Base-by-base conservation (phyloP, 2,329 filamentous ascomycete species). In the Calcarisporium arbuscula region DNA sequence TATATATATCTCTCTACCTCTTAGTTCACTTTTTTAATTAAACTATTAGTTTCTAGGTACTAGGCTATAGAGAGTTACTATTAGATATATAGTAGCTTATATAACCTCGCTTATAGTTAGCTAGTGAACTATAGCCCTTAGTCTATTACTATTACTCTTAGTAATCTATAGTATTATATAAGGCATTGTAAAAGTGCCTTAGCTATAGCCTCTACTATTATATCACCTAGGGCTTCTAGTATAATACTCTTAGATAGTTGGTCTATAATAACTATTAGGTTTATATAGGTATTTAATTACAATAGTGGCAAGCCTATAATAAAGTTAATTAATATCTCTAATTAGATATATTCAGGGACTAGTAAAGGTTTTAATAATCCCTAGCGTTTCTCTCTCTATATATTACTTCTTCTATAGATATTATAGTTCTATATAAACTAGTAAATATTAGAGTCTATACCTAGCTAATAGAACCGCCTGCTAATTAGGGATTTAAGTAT, bases 171-270 rank as follows among this genome's bases (percentile, higher is more conserved):
- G 16, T 30, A 19, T 11, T 19, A 8, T 41, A 56, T 52, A 16
- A 64, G 45, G 20, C 10, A 12, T 30, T 19, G 14, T 30, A 52
- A 30, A 25, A 48, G 63, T 40, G 64, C 35, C 40, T 44, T 62
- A 8, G 46, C 50, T 44, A 41, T 52, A 61, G 18, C 48, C 32
- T 2, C 45, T 61, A 16, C 39, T 19, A 36, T 63, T 64, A 1
- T 46, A 46, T n/a, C 42, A n/a, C n/a, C n/a, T n/a, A n/a, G n/a
- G n/a, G n/a, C n/a, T n/a, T n/a, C n/a, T n/a, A n/a, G n/a, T n/a
- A n/a, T n/a, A n/a, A n/a, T n/a, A n/a, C n/a, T n/a, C n/a, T n/a
- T n/a, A n/a, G n/a, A n/a, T n/a, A n/a, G n/a, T n/a, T n/a, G n/a
- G n/a, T n/a, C n/a, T n/a, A n/a, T n/a, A n/a, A n/a, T 43, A 45